These are phyloP conservation scores for Gossypium aridum DNA, from an alignment of 441 rosid species.

Conservation along the genomic window DNA sequence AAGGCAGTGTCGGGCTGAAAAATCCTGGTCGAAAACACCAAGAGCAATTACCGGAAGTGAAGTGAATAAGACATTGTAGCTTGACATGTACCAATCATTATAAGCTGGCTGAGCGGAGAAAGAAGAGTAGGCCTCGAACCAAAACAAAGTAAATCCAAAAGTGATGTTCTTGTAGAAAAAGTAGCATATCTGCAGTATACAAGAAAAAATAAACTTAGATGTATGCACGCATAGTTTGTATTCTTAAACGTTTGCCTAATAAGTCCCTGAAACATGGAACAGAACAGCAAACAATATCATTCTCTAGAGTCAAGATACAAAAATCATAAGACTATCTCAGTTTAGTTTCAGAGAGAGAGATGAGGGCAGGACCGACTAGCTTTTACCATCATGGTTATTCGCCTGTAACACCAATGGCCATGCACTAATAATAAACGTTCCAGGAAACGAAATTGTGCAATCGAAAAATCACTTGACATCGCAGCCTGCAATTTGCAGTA, in stretches of 20 bases:
- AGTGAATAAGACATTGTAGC: constrained; percentile 93
- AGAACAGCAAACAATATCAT: not conserved
- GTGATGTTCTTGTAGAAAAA: constrained; percentile 92
- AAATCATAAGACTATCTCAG: not conserved
- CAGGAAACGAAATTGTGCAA: constrained; percentile 75
- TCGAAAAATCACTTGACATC: constrained; percentile 92
- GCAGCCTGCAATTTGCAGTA: constrained; percentile 52
- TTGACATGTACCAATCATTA: constrained; percentile 89
- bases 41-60: constrained; percentile 93
- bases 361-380: not conserved
- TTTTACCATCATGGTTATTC: constrained; percentile 85
- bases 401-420: constrained; percentile 97
- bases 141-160: constrained; percentile 83
- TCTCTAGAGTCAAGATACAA: not conserved
- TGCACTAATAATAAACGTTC: constrained; percentile 82
- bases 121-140: constrained; percentile 83
- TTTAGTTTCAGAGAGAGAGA: not conserved
- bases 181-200: constrained; percentile 69
- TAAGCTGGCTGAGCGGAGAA: constrained; percentile 90
- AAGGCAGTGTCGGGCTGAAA: constrained; percentile 74
- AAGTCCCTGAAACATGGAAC: not conserved
- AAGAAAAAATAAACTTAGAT: not conserved
- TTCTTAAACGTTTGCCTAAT: not conserved
- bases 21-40: constrained; percentile 89
- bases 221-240: not conserved